A percentile compares a stretch with the other conserved stretches of the same genome.
These are phyloP conservation scores for Paspalum vaginatum DNA, from an alignment of 176 grass and related monocot species.

Conservation along the genomic window DNA sequence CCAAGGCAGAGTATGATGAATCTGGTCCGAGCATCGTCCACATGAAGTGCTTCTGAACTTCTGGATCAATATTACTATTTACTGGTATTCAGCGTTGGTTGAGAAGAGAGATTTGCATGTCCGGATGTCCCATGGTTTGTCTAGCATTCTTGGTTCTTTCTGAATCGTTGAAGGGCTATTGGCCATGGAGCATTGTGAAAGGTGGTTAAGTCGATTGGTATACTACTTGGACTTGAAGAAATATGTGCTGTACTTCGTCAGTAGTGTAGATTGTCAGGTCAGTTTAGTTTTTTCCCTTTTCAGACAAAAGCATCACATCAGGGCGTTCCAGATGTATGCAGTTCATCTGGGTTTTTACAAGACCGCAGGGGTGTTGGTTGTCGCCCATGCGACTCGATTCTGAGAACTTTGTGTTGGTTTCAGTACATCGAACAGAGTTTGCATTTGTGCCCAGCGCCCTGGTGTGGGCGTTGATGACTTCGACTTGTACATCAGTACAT, in stretches of 20 bases:
- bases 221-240: constrained; percentile 27
- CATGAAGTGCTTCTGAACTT: constrained; percentile 79
- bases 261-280: constrained; percentile 23
- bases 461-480: constrained; percentile 24
- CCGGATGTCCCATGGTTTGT: constrained; percentile 5
- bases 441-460: constrained; percentile 10
- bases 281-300: background rate
- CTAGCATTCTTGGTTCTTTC: background rate
- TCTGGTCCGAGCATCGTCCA: constrained; percentile 74
- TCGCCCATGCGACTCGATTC: constrained; percentile 7
- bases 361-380: background rate
- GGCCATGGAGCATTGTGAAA: constrained; percentile 16
- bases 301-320: constrained; percentile 17
- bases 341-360: background rate
- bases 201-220: constrained; percentile 27
- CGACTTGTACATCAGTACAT: background rate
- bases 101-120: constrained; percentile 33
- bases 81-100: constrained; percentile 35
- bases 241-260: background rate
- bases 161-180: background rate
- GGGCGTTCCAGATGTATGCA: constrained; percentile 18
- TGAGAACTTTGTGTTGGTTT: constrained; percentile 21
- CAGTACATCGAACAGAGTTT: constrained; percentile 28
- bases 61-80: background rate
- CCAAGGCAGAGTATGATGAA: constrained; percentile 87